Evolutionary conservation across 2,329 filamentous ascomycete genomes (phyloP).

Genomic region (Myriangium duriaei): DNA sequence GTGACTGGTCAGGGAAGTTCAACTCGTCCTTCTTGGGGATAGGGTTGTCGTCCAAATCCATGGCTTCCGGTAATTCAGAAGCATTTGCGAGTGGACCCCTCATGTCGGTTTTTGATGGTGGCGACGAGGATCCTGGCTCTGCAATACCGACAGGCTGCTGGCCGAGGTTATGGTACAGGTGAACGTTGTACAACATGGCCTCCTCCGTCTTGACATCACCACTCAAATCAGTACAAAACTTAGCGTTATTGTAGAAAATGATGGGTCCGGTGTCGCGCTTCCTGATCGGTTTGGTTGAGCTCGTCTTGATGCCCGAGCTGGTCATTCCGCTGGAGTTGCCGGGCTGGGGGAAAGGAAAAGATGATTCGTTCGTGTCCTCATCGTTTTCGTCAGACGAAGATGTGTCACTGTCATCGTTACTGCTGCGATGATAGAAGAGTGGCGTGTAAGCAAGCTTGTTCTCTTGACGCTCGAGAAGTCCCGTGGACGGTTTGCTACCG

Average conservation of each 20-base stretch:
- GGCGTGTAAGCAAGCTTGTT: slow-evolving; percentile 34
- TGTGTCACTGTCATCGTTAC: slow-evolving; percentile 28
- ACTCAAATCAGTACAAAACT: slow-evolving; percentile 70
- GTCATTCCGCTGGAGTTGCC: slow-evolving; percentile 31
- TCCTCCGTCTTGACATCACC: slow-evolving; percentile 39
- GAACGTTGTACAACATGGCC: slow-evolving; percentile 10
- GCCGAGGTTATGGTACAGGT: slow-evolving; percentile 21
- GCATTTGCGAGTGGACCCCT: slow-evolving; percentile 21
- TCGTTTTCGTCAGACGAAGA: slow-evolving; percentile 21
- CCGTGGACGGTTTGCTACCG: slow-evolving; percentile 2
- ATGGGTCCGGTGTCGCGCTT: slow-evolving; percentile 58
- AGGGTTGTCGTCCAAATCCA: slow-evolving; percentile 26
- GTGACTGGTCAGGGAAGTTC: slow-evolving; percentile 24
- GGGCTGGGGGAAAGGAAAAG: slow-evolving; percentile 15
- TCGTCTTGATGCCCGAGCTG: slow-evolving; percentile 35
- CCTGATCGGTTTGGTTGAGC: slow-evolving; percentile 30
- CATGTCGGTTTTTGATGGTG: slow-evolving; percentile 15
- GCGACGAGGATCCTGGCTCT: not conserved
- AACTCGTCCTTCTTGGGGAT: slow-evolving; percentile 24
- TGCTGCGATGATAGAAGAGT: slow-evolving; percentile 35
- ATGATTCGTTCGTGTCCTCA: slow-evolving; percentile 23
- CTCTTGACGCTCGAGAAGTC: slow-evolving; percentile 8
- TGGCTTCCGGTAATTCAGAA: slow-evolving; percentile 19
- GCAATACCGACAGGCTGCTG: slow-evolving; percentile 22
- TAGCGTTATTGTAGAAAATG: slow-evolving; percentile 70